Base-by-base conservation (phyloP, 306 rosid genomes). In the Dicorynia guianensis region DNA sequence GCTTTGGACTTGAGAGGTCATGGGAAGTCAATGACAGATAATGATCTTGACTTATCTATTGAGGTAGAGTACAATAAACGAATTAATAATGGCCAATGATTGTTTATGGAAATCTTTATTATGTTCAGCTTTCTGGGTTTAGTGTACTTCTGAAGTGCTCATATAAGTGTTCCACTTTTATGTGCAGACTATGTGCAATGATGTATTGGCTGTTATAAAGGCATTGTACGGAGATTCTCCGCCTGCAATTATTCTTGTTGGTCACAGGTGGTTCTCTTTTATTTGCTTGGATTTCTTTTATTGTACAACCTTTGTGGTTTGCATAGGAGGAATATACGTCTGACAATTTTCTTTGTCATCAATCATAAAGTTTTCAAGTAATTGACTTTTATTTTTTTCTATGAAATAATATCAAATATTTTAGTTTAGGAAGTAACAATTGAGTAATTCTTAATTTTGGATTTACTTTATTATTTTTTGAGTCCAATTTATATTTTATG, bases 1-100 rank as follows among this genome's bases (percentile, higher is more conserved):
- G 90, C 96, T 2, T 84, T 95, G 97, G 97, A 95, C 91, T 74
- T 90, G 81, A 88, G 99, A 89, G 97, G 99, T 63, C 99, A 95
- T 80, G 99, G 99, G 76, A 90, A 89, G 83, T 87, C 97, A 59
- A 56, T 56, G 57, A 76, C 97, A 34, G 99, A 92, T 71, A 85
- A 87, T 83, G 97, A 95, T 18, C 65, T 89, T 3, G 93, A 95
- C 80, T 85, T 95, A 79, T 90, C 97, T 18, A 79, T 88, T 79
- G 97, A 89, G 96, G 97, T 95, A 82, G 30, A 38, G 20, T 25
- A 48, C 61, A 66, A 47, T 71, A 42, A 54, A 76, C 36, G 56
- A 33, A 36, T 59, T 73, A 63, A 46, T 25, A 63, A 36, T 46
- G 19, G 43, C 56, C 52, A 25, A 53, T 42, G 62, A 48, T 5